Evolutionary conservation across 768 basidiomycete species (phyloP), one percentile per base, ranked within the genome.

Genomic region (Kwoniella europaea): DNA sequence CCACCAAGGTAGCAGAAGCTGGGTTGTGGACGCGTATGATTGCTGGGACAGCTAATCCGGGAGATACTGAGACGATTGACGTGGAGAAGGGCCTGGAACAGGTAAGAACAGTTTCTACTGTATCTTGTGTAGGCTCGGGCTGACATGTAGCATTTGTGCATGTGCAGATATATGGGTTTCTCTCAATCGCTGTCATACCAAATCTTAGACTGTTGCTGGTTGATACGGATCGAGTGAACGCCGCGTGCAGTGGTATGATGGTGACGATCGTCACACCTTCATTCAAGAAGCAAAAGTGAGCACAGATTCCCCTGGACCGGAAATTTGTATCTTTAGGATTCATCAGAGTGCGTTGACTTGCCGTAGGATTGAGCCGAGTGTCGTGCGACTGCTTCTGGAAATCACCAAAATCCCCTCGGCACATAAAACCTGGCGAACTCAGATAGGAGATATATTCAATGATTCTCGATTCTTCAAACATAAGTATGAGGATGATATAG

Each of bases 221-320:
- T 74, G 96, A 98, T 72, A 88, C 88, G 46, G 96, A 98, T 84
- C 92, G 90, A 83, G 87, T 94, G 20, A 84, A 88, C 12, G 86
- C 88, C n/a, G 87, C 89, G 6, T 95, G 92, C 82, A 91, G 86
- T 67, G 93, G 92, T 76, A 89, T 98, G 54, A 86, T 92, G 18
- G 91, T 93, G 75, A 92, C 93, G 76, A 88, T 96, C 54, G 86
- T 96, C 42, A 88, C 87, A 52, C 93, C 95, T 0, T 88, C 90
- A 0, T 86, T 96, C 85, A 92, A 91, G 81, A 88, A 89, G 29
- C 83, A 89, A 44, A 90, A 88, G 93, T 93, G 75, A 67, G 86
- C 35, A 35, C 35, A 9, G 7, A 35, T 9, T 35, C 5, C 35
- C 35, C 35, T 35, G 35, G 35, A 35, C 35, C 35, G 35, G 35